Evolutionary conservation across 768 basidiomycete species (phyloP).

Genomic region (Gyrodon lividus): DNA sequence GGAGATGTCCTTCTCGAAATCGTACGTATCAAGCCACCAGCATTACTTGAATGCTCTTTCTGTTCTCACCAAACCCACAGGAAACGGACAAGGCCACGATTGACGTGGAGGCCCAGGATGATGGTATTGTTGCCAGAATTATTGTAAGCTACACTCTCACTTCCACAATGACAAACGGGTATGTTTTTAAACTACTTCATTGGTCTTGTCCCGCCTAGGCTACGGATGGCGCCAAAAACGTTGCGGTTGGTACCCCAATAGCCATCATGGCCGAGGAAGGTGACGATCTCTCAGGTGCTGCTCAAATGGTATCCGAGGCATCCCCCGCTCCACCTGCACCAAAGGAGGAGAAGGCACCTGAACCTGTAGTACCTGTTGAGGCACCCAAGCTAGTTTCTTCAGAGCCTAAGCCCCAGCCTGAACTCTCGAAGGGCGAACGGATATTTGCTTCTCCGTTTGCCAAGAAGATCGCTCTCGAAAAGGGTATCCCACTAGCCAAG

Average conservation of each 20-base stretch:
- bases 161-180: no score
- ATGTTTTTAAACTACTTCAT: not conserved
- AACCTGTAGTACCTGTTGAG: conserved; percentile 42
- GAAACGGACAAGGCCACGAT: conserved; percentile 99
- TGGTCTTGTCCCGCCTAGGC: conserved; percentile 44
- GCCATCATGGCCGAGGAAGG: conserved; percentile 94
- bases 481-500: conserved; percentile 85
- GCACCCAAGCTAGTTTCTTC: conserved; percentile 35
- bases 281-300: conserved; percentile 86
- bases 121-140: conserved; percentile 95
- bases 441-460: conserved; percentile 96
- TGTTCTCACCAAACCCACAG: conserved; percentile 39
- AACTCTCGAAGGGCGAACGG: conserved; percentile 66
- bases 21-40: conserved; percentile 44
- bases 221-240: conserved; percentile 81
- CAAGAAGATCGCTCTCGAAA: conserved; percentile 94
- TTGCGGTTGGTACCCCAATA: conserved; percentile 84
- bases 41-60: conserved; percentile 3
- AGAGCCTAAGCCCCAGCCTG: conserved; percentile 40
- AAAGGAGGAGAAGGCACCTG: conserved; percentile 37
- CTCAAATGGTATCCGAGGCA: conserved; percentile 66
- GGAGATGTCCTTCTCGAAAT: conserved; percentile 98
- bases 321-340: conserved; percentile 37
- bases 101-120: conserved; percentile 98
- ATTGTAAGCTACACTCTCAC: conserved; percentile 54